Conservation (phyloP, 116 monocot species). For the Zostera marina region DNA sequence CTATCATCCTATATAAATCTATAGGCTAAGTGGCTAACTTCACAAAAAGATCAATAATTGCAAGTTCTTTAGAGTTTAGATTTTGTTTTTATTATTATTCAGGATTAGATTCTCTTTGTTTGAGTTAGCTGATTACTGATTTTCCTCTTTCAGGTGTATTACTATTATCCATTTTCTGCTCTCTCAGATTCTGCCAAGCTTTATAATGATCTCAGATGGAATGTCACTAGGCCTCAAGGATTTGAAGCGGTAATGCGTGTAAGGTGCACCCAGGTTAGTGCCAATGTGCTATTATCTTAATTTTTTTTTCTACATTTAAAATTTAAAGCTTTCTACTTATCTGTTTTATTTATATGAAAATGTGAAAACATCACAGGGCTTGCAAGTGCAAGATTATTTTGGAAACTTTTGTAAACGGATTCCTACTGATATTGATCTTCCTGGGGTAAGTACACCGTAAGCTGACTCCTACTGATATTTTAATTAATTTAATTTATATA, state of each 20-base stretch:
- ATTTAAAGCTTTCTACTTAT: background rate
- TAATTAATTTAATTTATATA: too few species aligned
- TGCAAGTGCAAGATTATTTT: conserved; percentile 96
- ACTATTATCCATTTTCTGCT: conserved; percentile 95
- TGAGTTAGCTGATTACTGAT: too few species aligned
- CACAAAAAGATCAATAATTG: background rate
- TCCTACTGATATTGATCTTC: conserved; percentile 99
- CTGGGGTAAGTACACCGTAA: conserved; percentile 45
- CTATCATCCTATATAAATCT: too few species aligned
- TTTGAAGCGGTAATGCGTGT: conserved; percentile 99
- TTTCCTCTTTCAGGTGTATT: conserved; percentile 54
- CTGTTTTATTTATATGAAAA: background rate
- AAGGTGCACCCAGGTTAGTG: conserved; percentile 75
- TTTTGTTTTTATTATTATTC: too few species aligned
- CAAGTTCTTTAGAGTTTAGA: background rate
- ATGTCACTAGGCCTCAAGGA: conserved; percentile 91
- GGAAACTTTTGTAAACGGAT: conserved; percentile 98
- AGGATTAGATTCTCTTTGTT: too few species aligned
- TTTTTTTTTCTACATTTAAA: background rate
- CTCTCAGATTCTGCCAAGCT: conserved; percentile 93
- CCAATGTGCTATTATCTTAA: background rate
- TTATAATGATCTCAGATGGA: conserved; percentile 99
- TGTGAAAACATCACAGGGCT: conserved; percentile 35
- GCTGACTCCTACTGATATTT: too few species aligned
- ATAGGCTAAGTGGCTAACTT: too few species aligned